These are phyloP conservation scores for Dendrobium officinale DNA, from an alignment of 106 monocot species.

Conservation along the genomic window DNA sequence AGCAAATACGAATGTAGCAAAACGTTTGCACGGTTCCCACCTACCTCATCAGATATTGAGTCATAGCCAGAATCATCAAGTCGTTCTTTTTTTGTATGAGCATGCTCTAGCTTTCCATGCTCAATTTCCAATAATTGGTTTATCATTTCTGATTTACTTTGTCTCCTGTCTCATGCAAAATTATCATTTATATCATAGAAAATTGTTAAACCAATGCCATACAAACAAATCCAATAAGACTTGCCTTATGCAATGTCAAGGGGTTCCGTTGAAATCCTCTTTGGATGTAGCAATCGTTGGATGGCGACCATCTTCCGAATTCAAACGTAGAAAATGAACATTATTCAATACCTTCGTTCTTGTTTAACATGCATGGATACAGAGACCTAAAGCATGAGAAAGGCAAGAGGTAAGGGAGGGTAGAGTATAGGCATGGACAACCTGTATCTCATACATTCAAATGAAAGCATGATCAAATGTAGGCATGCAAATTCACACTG, in stretches of 20 bases:
- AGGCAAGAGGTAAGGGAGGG: no score
- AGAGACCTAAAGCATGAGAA: no score
- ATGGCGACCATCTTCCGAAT: neutral
- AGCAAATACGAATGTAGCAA: neutral
- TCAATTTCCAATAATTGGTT: neutral
- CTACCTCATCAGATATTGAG: conserved; percentile 2
- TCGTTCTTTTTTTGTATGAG: neutral
- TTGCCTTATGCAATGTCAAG: neutral
- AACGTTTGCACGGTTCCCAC: neutral
- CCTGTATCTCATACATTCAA: no score
- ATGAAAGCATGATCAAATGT: no score
- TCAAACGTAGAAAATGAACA: neutral
- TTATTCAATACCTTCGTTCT: neutral
- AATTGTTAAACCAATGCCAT: neutral
- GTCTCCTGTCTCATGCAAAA: neutral
- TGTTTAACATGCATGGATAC: neutral
- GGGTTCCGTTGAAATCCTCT: neutral
- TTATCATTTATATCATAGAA: neutral
- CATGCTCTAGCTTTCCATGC: no score
- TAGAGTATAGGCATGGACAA: no score
- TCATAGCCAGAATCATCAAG: neutral
- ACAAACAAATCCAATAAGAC: neutral
- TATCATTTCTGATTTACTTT: neutral
- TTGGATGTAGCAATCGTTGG: neutral
- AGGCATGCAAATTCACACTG: no score